Evolutionary conservation across 1,284 basidiomycete genomes (phyloP), one percentile per base, ranked within the genome.

Genomic region (Tilletiopsis washingtonensis): DNA sequence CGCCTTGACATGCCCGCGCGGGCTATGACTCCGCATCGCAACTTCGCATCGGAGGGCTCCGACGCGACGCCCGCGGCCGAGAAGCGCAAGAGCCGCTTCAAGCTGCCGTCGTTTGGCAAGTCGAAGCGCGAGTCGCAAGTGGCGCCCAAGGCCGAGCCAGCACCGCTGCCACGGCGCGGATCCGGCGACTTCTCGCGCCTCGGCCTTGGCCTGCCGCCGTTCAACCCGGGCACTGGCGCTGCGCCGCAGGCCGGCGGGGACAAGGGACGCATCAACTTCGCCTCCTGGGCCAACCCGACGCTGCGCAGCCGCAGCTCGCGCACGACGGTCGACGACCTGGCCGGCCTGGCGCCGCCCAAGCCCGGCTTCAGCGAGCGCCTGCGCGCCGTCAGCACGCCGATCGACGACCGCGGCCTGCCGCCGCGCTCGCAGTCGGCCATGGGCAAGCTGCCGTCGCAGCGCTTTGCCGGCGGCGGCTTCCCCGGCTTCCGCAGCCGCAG

Each of bases 401-500:
- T 53, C 15, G 40, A 43, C 39, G 37, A 23, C 7, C 34, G 40
- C 17, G 54, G 54, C 2, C 17, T 40, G 9, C 58, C 62, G 11
- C 54, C 59, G 4, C 53, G 62, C 17, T 59, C 58, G 45, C 62
- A 64, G 32, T 60, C 57, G 39, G 59, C 62, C 5, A 54, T 64
- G 15, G 59, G 59, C 4, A 61, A 58, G 54, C 49, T 52, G 4
- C 48, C 54, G 5, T 49, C 51, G n/a, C 54, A 59, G 20, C 43
- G 56, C 1, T 61, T 59, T 40, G 48, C 55, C 38, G n/a, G n/a
- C n/a, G n/a, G n/a, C n/a, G n/a, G n/a, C n/a, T 58, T 34, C 3
- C 32, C 32, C 17, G 32, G 32, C 32, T 34, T 34, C 32, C 12
- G 32, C 12, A 34, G 32, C 17, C 32, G 32, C 32, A 34, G 32